Conservation (phyloP, 1,284 basidiomycete genomes). For the Irpex sp. region DNA sequence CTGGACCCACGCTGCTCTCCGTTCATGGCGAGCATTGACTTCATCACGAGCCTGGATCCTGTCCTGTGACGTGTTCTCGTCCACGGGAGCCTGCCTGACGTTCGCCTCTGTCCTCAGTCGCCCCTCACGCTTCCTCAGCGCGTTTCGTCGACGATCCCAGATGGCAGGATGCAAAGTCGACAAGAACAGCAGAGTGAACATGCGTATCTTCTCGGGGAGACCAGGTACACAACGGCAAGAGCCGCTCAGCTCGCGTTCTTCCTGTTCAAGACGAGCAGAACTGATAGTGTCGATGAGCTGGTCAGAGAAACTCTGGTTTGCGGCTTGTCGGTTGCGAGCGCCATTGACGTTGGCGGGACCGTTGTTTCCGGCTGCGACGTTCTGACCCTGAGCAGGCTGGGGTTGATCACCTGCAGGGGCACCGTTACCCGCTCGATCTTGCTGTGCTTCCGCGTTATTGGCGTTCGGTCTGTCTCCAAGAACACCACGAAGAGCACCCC, state of each 20-base stretch:
- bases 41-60: slow-evolving; percentile 34
- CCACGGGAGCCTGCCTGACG: slow-evolving; percentile 33
- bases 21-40: slow-evolving; percentile 43
- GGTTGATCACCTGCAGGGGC: slow-evolving; percentile 20
- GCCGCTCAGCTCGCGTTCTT: not conserved
- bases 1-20: slow-evolving; percentile 59
- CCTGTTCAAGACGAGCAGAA: slow-evolving; percentile 6
- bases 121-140: slow-evolving; percentile 62
- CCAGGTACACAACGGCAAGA: not conserved
- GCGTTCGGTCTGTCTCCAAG: slow-evolving; percentile 29
- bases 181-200: slow-evolving; percentile 57
- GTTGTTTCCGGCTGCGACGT: not conserved
- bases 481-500: slow-evolving; percentile 62
- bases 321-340: not conserved
- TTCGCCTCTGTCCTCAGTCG: slow-evolving; percentile 64
- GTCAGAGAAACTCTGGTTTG: slow-evolving; percentile 32
- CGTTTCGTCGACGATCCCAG: slow-evolving; percentile 65
- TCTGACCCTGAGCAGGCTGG: slow-evolving; percentile 5
- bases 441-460: slow-evolving; percentile 24
- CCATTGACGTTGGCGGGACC: not conserved
- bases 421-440: slow-evolving; percentile 10
- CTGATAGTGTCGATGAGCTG: slow-evolving; percentile 40
- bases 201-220: slow-evolving; percentile 33
- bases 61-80: slow-evolving; percentile 22
- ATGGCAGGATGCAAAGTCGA: slow-evolving; percentile 70